Evolutionary conservation across 2,329 filamentous ascomycete genomes (phyloP), one percentile per base, ranked within the genome.

Genomic region (Tolypocladium pustulatum): DNA sequence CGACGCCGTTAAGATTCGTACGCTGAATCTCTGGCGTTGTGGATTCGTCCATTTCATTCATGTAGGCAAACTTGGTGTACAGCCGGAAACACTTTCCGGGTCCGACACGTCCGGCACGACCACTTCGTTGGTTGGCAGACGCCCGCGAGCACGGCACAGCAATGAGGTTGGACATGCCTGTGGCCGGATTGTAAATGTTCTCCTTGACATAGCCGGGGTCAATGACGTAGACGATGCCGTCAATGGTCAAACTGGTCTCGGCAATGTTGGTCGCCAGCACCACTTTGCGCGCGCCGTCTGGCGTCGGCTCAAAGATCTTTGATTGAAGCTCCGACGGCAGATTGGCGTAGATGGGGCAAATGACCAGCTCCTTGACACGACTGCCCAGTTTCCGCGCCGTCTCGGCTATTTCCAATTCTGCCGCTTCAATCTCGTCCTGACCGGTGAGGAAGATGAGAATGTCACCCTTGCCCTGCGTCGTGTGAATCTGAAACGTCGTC

Each of bases 261-360:
- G 94, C 94, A 71, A 99, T 97, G 69, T 99, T 99, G 2, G 94
- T 97, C 0, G 93, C 91, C 41, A 97, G 76, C 0, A 99, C 91
- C 0, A 97, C 91, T 70, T 97, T 99, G 34, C 94, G 83, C 0
- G 89, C 87, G 22, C 87, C 87, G 0, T 88, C 84, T 0, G 94
- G 93, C 0, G 93, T 96, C 0, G 92, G 91, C 66, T 96, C 91
- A 67, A 99, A 99, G 64, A 97, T 96, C 70, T 93, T 93, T 54
- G 88, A 84, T 70, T 99, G 94, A 1, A 96, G 76, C 60, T 97
- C 92, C 0, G 91, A 91, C 0, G 92, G 92, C 43, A 99, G 75
- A 67, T 96, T 96, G 67, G 91, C 90, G 69, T 99, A 99, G 58
- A 99, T 95, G 3, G 94, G 94, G 68, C 89, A 91, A 6, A 97